Conservation (phyloP, 1,284 basidiomycete species). For the Tilletia setariae region DNA sequence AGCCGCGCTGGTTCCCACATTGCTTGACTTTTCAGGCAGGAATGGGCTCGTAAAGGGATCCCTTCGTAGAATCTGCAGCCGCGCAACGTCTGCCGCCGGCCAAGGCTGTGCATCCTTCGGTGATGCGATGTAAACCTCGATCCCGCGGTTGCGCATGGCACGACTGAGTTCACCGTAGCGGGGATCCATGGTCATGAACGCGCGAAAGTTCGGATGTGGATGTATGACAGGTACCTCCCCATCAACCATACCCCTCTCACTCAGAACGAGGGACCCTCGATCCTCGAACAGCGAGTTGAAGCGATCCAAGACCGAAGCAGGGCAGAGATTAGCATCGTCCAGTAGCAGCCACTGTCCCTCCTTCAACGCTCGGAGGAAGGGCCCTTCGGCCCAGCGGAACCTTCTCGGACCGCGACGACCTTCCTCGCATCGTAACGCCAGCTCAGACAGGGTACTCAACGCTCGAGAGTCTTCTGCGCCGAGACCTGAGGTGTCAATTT, state of each 20-base stretch:
- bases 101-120: constrained; percentile 16
- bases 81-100: neutral
- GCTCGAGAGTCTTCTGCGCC: neutral
- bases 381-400: constrained; percentile 96
- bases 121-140: constrained; percentile 67
- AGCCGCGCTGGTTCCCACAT: too few relatives aligned
- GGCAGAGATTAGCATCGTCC: constrained; percentile 92
- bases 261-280: constrained; percentile 75
- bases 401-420: neutral
- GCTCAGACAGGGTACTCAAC: neutral
- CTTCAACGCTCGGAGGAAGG: constrained; percentile 82
- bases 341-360: constrained; percentile 85
- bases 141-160: constrained; percentile 96
- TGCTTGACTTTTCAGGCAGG: too few relatives aligned
- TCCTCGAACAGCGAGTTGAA: constrained; percentile 94
- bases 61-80: neutral
- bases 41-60: neutral
- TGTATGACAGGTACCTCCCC: constrained; percentile 71
- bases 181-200: constrained; percentile 92
- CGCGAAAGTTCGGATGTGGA: constrained; percentile 83
- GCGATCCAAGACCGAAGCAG: constrained; percentile 89
- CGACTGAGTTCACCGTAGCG: constrained; percentile 88
- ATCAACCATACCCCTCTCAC: constrained; percentile 80
- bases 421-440: neutral
- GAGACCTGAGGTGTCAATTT: too few relatives aligned